Base-by-base conservation (phyloP, 139 green algal species). In the Penium margaritaceum region DNA sequence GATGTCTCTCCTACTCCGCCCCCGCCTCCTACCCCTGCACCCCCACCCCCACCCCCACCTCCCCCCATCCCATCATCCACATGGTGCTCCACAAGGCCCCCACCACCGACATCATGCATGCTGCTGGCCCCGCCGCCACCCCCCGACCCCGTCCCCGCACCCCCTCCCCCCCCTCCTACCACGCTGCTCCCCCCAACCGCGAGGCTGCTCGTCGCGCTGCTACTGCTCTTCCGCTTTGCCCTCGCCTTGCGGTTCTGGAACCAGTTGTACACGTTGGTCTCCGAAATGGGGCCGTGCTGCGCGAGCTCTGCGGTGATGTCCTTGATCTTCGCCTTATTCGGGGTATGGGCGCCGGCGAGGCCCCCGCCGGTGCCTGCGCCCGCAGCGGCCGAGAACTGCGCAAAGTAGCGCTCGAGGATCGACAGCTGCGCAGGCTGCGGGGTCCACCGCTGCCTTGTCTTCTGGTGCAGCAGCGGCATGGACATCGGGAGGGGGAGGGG, bases 261-360 rank as follows among this genome's bases (percentile, higher is more conserved):
- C 79, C 79, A 84, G 37, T 84, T 84, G 51, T 81, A 81, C 38
- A 84, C 75, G 61, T 84, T 84, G 7, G 61, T 74, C 68, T 81
- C 79, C 17, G 39, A 33, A 5, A 84, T 70, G 12, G 66, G 74
- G 1, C 79, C 79, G 54, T 78, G 43, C 61, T 71, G 47, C 9
- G n/a, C 30, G 17, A 84, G 61, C 36, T 82, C 74, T 14, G 65
- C 46, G 14, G 69, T 78, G n/a, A 84, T 68, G 29, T 84, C 43
- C 43, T 71, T 77, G 27, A 81, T 68, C 2, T 37, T 29, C n/a
- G 65, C 51, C 36, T 83, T 73, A 36, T 68, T 78, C 37, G 79
- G 65, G 29, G 75, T 83, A n/a, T n/a, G n/a, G n/a, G n/a, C n/a
- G n/a, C n/a, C n/a, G n/a, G n/a, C n/a, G n/a, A n/a, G n/a, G n/a